Evolutionary conservation across 2,329 filamentous ascomycete species (phyloP), one percentile per base, ranked within the genome.

Genomic region (Cryphonectria japonica): DNA sequence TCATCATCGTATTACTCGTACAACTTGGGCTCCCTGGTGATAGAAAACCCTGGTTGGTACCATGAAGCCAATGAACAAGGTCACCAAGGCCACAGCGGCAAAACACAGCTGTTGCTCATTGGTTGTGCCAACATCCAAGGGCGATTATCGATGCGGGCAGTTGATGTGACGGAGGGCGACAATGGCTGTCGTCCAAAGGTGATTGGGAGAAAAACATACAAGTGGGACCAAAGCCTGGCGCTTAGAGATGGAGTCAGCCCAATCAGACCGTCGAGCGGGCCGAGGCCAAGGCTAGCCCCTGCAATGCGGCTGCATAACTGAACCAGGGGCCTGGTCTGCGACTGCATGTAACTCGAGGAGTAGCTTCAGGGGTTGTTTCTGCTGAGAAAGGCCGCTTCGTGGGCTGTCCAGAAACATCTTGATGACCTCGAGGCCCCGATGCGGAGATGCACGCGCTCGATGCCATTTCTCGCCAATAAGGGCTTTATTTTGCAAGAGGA

Each of bases 191-290:
- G 50, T 67, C 69, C 39, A 63, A 63, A 71, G 66, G 59, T 73
- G 71, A 71, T 71, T 73, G 71, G 69, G 34, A 69, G 62, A 69
- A 26, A 57, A 61, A 50, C 66, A 63, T 57, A 71, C 59, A 71
- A 71, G 69, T 68, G 68, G 69, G 54, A 64, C 63, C 61, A 65
- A 50, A 67, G 71, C 66, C 71, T 61, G 71, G 71, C 71, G 71
- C 69, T 67, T 73, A 73, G 63, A 69, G 67, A 71, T 54, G 52
- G 68, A 41, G 60, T 57, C 61, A 19, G 57, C 29, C 71, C 71
- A 73, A 73, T 71, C 71, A 71, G 50, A 39, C 41, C 29, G 39
- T 54, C 66, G 62, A 26, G 8, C 22, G 9, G 34, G n/a, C 69
- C 65, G 57, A 60, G 69, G 71, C 62, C 63, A 69, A 60, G 64